These are phyloP conservation scores for Rhododendron williamsianum DNA, from an alignment of 148 eudicot species.

Conservation along the genomic window DNA sequence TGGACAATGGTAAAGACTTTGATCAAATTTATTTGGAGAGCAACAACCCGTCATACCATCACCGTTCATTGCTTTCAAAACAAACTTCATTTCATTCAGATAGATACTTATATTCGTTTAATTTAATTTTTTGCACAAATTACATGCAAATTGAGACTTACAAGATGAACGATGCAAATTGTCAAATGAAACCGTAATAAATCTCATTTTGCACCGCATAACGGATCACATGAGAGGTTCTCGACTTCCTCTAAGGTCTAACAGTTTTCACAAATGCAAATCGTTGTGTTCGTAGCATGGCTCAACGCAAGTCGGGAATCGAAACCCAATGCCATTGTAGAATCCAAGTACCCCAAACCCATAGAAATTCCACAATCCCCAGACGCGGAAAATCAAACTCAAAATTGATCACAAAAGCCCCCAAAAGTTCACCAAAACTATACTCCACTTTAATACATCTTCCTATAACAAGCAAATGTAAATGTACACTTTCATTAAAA, in stretches of 20 bases:
- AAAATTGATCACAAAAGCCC: background rate
- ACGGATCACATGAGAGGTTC: background rate
- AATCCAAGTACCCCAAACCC: background rate
- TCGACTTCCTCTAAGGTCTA: no score
- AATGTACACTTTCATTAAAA: background rate
- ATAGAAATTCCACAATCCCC: background rate
- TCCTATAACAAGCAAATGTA: background rate
- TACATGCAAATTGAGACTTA: background rate
- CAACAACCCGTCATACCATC: background rate
- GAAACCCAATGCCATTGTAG: background rate
- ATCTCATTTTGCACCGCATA: background rate
- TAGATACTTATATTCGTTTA: no score
- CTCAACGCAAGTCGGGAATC: no score
- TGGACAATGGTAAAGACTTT: background rate
- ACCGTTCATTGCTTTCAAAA: background rate
- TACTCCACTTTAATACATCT: background rate
- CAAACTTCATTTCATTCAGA: background rate
- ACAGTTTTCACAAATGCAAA: no score
- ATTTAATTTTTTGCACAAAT: background rate
- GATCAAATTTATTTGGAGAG: background rate
- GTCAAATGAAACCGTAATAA: background rate
- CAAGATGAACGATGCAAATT: background rate
- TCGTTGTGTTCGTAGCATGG: no score
- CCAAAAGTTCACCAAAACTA: background rate
- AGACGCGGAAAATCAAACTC: background rate